A percentile compares a stretch with the other conserved stretches of the same genome.
These are phyloP conservation scores for Ceratopteris richardii DNA, from an alignment of 75 land plant species.

Conservation along the genomic window DNA sequence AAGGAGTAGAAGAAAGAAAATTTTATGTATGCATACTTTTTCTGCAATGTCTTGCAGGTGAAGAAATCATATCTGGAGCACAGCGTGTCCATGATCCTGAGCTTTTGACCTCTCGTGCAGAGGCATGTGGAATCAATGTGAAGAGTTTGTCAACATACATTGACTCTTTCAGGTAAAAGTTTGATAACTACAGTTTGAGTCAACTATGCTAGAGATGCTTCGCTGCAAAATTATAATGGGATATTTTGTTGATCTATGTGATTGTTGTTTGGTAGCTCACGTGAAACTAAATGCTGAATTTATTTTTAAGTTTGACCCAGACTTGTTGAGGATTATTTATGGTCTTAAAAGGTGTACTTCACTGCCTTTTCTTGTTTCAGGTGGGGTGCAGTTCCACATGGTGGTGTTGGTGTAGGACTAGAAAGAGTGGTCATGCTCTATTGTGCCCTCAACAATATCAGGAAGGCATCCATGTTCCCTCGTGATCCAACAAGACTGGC, in stretches of 20 bases:
- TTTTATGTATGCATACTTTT: too few species aligned
- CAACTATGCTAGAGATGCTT: background rate
- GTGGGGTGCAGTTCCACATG: slow-evolving; percentile 79
- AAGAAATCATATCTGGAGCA: slow-evolving; percentile 91
- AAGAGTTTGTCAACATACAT: slow-evolving; percentile 65
- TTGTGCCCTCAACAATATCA: slow-evolving; percentile 64
- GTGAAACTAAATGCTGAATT: too few species aligned
- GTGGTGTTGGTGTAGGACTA: slow-evolving; percentile 79
- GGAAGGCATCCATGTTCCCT: slow-evolving; percentile 71
- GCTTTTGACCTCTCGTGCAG: slow-evolving; percentile 41
- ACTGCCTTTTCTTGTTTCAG: too few species aligned
- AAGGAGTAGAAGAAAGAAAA: too few species aligned
- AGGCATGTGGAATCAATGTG: slow-evolving; percentile 68
- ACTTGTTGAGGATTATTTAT: too few species aligned
- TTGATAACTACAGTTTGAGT: background rate
- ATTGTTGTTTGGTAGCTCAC: too few species aligned
- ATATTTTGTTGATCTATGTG: too few species aligned
- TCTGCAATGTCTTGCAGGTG: slow-evolving; percentile 34
- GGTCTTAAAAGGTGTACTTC: too few species aligned
- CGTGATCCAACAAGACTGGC: slow-evolving; percentile 75
- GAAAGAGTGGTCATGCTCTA: slow-evolving; percentile 88
- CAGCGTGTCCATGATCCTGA: slow-evolving; percentile 83
- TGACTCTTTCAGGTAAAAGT: slow-evolving; percentile 72
- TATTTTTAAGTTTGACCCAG: too few species aligned
- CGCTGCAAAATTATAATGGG: background rate